These are phyloP conservation scores for Mycena rebaudengoi DNA, from an alignment of 768 basidiomycete species.

Conservation along the genomic window DNA sequence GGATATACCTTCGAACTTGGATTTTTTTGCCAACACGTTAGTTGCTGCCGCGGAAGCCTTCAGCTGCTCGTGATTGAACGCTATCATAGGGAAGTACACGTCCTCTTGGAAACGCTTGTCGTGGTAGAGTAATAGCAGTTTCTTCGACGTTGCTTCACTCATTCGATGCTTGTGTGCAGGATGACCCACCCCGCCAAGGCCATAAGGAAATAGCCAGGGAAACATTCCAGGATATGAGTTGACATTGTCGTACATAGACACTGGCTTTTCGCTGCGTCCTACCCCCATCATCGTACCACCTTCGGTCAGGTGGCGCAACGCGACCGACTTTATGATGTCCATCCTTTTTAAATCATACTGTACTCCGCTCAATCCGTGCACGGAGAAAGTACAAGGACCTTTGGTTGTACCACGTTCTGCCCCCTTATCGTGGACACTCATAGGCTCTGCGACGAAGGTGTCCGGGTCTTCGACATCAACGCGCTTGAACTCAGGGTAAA, in stretches of 20 bases:
- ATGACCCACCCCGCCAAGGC: conserved; percentile 41
- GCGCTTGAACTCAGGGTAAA: conserved; percentile 5
- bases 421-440: conserved; percentile 7
- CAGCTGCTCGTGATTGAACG: conserved; percentile 51
- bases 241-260: conserved; percentile 40
- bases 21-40: conserved; percentile 36
- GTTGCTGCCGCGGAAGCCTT: conserved; percentile 36
- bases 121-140: conserved; percentile 39
- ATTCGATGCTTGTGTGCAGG: conserved; percentile 6
- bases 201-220: conserved; percentile 51
- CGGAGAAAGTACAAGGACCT: conserved; percentile 46
- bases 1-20: conserved; percentile 35
- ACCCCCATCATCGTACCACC: conserved; percentile 29
- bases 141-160: conserved; percentile 32
- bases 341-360: conserved; percentile 21
- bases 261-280: conserved; percentile 23
- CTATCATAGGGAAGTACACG: conserved; percentile 41
- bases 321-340: conserved; percentile 28
- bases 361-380: conserved; percentile 44
- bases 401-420: conserved; percentile 25
- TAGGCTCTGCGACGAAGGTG: too few species aligned
- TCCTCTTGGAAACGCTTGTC: conserved; percentile 40
- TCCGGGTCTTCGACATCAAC: neutral
- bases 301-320: conserved; percentile 30
- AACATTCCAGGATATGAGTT: conserved; percentile 46